Conservation (phyloP, 768 basidiomycete genomes). For the Steccherinum ochraceum region DNA sequence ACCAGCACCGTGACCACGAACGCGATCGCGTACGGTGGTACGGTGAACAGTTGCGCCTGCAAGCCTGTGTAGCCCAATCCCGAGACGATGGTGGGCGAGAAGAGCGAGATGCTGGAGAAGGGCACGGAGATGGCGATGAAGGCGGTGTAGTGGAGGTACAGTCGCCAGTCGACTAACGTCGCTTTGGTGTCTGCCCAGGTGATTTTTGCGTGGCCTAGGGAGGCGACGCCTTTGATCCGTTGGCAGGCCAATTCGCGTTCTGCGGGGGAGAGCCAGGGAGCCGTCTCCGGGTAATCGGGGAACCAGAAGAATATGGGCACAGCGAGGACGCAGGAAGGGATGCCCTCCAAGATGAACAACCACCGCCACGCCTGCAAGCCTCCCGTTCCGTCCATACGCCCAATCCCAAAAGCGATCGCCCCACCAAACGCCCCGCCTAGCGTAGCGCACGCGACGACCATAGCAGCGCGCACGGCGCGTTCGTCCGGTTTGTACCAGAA, state of each 20-base stretch:
- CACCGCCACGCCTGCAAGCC: constrained; percentile 24
- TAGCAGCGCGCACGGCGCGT: constrained; percentile 20
- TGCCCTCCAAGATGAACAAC: constrained; percentile 41
- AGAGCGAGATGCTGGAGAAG: constrained; percentile 41
- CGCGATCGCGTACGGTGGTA: constrained; percentile 36
- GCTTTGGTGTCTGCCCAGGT: constrained; percentile 30
- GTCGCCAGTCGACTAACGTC: constrained; percentile 31
- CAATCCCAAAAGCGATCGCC: constrained; percentile 25
- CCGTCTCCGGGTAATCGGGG: constrained; percentile 46
- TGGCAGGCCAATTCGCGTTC: constrained; percentile 34
- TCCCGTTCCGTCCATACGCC: constrained; percentile 21
- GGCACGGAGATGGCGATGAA: constrained; percentile 39
- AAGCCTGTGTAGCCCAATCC: constrained; percentile 52
- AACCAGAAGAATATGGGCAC: constrained; percentile 27
- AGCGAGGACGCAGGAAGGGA: constrained; percentile 35
- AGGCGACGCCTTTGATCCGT: constrained; percentile 32
- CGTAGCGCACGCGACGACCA: constrained; percentile 26
- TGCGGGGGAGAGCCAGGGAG: constrained; percentile 34
- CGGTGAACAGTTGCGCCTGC: constrained; percentile 56
- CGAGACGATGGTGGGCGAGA: constrained; percentile 67
- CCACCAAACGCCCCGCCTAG: constrained; percentile 27
- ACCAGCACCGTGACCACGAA: constrained; percentile 20
- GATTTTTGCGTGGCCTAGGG: constrained; percentile 28
- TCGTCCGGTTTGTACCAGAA: constrained; percentile 37
- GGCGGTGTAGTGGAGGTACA: constrained; percentile 33